A percentile compares a stretch with the other conserved stretches of the same genome.
Evolutionary conservation across 2,329 filamentous ascomycete genomes (phyloP).

Genomic region (Orbilia blumenaviensis): DNA sequence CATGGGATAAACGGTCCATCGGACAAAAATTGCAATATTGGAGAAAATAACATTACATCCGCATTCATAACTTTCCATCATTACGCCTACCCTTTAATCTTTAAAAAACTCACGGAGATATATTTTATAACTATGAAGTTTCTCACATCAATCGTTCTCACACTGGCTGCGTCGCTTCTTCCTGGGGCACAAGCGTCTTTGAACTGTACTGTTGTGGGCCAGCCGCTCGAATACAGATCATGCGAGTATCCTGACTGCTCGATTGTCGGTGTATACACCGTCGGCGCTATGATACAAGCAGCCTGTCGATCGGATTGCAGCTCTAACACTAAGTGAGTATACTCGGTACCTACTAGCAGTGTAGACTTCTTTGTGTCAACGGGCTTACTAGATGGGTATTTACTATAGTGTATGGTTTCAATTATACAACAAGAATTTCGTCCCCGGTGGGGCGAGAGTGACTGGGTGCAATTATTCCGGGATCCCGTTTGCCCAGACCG

Average conservation of each 20-base stretch:
- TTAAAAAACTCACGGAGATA: no score
- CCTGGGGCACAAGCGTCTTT: constrained; percentile 25
- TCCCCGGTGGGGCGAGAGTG: constrained; percentile 37
- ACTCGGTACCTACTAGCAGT: neutral
- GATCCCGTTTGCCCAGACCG: constrained; percentile 42
- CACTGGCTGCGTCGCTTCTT: constrained; percentile 16
- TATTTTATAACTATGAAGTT: constrained; percentile 14
- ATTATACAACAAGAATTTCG: constrained; percentile 40
- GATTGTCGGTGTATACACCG: constrained; percentile 37
- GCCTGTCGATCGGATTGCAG: constrained; percentile 48
- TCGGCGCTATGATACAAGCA: constrained; percentile 45
- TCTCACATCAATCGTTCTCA: neutral
- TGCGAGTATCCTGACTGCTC: constrained; percentile 48
- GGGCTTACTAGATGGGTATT: neutral
- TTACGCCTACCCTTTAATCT: no score
- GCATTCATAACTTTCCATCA: no score
- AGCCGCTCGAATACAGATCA: constrained; percentile 40
- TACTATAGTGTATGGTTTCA: constrained; percentile 43
- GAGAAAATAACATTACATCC: no score
- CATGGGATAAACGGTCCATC: no score
- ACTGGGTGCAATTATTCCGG: constrained; percentile 45
- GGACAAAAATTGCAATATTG: no score
- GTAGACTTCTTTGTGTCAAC: neutral
- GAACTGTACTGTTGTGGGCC: constrained; percentile 44
- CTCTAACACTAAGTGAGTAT: constrained; percentile 39